phyloP scores from a whole-genome alignment of 2,329 filamentous ascomycete genomes.

The Penicillium olsonii region DNA sequence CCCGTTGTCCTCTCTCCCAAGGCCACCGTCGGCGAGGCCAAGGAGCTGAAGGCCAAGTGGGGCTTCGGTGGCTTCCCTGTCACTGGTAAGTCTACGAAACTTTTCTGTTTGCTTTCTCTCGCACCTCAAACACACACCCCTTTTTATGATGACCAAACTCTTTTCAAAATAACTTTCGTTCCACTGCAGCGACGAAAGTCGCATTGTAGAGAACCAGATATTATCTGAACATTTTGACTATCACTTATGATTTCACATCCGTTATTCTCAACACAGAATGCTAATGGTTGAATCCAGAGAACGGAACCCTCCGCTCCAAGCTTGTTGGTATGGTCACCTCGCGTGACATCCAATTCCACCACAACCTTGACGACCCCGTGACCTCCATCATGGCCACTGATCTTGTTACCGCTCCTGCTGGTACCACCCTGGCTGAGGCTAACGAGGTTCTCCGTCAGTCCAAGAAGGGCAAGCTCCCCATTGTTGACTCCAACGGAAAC shows the following conservation, averaged over 20 bases:
- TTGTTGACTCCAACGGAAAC: slow-evolving; percentile 80
- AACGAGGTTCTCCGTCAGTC: slow-evolving; percentile 92
- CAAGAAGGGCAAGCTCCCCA: slow-evolving; percentile 97
- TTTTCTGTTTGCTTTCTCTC: slow-evolving; percentile 16
- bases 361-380: slow-evolving; percentile 69
- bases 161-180: slow-evolving; percentile 98
- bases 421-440: slow-evolving; percentile 82
- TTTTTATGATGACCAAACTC: slow-evolving; percentile 69
- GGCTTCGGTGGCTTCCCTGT: slow-evolving; percentile 98
- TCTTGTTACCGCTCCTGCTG: slow-evolving; percentile 80
- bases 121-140: slow-evolving; percentile 15
- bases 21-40: slow-evolving; percentile 88
- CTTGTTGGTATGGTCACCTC: slow-evolving; percentile 97
- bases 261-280: slow-evolving; percentile 9
- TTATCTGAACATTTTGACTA: slow-evolving; percentile 48
- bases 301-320: slow-evolving; percentile 90
- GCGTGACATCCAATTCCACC: slow-evolving; percentile 96
- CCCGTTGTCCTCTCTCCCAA: slow-evolving; percentile 85
- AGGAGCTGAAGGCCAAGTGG: slow-evolving; percentile 94
- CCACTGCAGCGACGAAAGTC: slow-evolving; percentile 89
- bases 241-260: slow-evolving; percentile 9
- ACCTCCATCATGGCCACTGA: slow-evolving; percentile 94
- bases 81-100: slow-evolving; percentile 71
- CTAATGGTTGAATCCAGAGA: slow-evolving; percentile 61
- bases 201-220: slow-evolving; percentile 75